phyloP scores from a whole-genome alignment of 2,329 filamentous ascomycete species.

The Fusarium haematococcum region DNA sequence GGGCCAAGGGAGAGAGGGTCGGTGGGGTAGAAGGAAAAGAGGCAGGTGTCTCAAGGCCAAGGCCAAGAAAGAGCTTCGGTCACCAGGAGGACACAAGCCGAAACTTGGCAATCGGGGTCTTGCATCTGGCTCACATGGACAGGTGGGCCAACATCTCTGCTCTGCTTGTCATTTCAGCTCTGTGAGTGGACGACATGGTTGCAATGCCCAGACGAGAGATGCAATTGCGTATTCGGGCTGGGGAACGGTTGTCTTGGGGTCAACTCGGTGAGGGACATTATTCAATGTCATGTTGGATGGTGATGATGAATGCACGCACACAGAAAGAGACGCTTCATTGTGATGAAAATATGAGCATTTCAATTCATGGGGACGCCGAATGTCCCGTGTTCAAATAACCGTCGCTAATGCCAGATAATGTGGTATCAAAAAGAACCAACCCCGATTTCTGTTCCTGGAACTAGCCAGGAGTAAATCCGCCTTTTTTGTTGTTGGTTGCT shows the following conservation, averaged over 20 bases:
- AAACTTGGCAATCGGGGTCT: constrained; percentile 34
- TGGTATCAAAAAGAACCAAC: constrained; percentile 30
- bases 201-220: constrained; percentile 3
- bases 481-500: constrained; percentile 14
- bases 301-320: neutral
- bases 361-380: constrained; percentile 39
- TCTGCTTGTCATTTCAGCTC: constrained; percentile 28
- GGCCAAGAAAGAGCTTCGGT: neutral
- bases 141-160: neutral
- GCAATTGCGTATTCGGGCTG: neutral
- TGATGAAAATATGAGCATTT: constrained; percentile 13
- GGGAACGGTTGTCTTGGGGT: neutral
- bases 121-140: constrained; percentile 22
- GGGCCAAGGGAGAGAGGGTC: constrained; percentile 15
- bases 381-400: constrained; percentile 27
- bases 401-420: constrained; percentile 42
- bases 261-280: neutral
- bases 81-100: constrained; percentile 3
- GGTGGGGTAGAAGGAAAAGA: constrained; percentile 12
- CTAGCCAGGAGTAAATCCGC: constrained; percentile 19
- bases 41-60: neutral
- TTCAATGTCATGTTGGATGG: neutral
- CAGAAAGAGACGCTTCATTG: neutral
- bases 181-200: constrained; percentile 19
- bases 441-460: constrained; percentile 20